These are phyloP conservation scores for Spinacia oleracea DNA, from an alignment of 179 eudicot species.

Conservation along the genomic window DNA sequence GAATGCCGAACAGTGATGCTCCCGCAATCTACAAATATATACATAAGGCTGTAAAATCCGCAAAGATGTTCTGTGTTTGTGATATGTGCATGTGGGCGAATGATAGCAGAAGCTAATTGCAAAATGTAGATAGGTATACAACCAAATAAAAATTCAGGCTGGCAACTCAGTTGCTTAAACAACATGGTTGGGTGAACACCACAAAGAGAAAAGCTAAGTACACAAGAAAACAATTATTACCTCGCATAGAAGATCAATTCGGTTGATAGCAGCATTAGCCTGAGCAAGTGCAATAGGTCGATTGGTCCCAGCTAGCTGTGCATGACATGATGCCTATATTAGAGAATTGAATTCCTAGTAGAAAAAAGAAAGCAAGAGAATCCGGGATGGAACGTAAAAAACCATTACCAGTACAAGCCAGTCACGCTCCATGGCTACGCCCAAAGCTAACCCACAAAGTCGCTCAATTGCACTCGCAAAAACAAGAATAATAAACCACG, in stretches of 20 bases:
- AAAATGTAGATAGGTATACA: background rate
- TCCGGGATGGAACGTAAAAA: background rate
- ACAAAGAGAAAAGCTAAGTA: background rate
- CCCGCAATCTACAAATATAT: conserved; percentile 71
- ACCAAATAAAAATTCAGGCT: background rate
- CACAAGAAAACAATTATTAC: conserved; percentile 31
- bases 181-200: background rate
- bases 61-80: background rate
- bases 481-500: conserved; percentile 87
- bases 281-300: conserved; percentile 95
- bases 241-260: conserved; percentile 93
- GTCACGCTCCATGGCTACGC: conserved; percentile 95
- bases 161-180: background rate
- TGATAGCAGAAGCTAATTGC: background rate
- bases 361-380: conserved; percentile 6
- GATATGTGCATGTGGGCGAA: background rate
- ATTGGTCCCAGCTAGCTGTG: conserved; percentile 87
- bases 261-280: conserved; percentile 82
- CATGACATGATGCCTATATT: conserved; percentile 18
- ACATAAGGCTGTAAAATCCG: conserved; percentile 10
- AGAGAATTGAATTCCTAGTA: conserved; percentile 13
- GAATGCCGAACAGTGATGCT: conserved; percentile 81
- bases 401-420: conserved; percentile 85
- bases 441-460: conserved; percentile 85
- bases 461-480: conserved; percentile 83